These are phyloP conservation scores for Musa balbisiana DNA, from an alignment of 202 grass and related monocot species.

Conservation along the genomic window DNA sequence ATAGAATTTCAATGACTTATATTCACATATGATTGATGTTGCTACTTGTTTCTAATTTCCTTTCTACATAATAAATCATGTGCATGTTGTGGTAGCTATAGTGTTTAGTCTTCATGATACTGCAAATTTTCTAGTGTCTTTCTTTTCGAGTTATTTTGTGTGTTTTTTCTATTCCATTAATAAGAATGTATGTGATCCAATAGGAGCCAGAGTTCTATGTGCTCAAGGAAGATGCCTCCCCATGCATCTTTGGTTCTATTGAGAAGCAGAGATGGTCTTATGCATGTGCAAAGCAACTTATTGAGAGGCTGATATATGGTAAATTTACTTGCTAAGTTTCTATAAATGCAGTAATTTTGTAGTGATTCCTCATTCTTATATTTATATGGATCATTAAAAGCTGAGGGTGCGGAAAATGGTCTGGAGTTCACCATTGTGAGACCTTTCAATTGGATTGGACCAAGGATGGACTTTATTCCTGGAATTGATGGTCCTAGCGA, in stretches of 20 bases:
- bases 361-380: not conserved
- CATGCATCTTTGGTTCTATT: constrained; percentile 6
- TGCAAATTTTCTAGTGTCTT: too few species aligned
- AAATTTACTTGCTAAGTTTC: not conserved
- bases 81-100: too few species aligned
- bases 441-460: constrained; percentile 11
- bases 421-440: constrained; percentile 2
- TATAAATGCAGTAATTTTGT: not conserved
- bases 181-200: not conserved
- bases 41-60: too few species aligned
- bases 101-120: too few species aligned
- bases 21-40: too few species aligned
- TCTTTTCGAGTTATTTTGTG: not conserved
- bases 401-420: constrained; percentile 13
- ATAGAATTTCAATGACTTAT: too few species aligned
- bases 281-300: constrained; percentile 5
- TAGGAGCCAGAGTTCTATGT: constrained; percentile 5
- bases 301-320: constrained; percentile 12
- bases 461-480: constrained; percentile 7
- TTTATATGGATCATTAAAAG: not conserved
- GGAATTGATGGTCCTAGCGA: constrained; percentile 6
- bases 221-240: constrained; percentile 3
- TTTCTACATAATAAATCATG: too few species aligned
- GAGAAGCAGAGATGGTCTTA: constrained; percentile 10
- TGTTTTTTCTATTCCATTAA: not conserved